Conservation (phyloP, 768 basidiomycete species). For the Lentinus tigrinus region DNA sequence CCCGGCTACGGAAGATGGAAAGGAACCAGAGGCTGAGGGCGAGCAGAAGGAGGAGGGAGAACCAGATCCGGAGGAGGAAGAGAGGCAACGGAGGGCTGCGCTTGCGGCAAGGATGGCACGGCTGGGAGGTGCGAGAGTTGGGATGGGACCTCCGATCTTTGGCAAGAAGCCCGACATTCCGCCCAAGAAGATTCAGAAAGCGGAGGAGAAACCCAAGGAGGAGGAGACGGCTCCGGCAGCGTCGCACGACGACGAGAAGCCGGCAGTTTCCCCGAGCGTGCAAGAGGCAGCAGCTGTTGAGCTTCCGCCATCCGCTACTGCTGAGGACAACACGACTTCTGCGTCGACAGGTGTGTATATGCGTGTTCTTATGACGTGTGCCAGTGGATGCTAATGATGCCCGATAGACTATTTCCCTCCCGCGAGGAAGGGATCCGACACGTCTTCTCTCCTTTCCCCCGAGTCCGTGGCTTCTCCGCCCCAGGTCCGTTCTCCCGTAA, state of each 20-base stretch:
- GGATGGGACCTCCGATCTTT: conserved; percentile 77
- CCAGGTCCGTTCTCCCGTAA: conserved; percentile 44
- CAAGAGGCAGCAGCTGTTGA: not conserved
- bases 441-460: conserved; percentile 22
- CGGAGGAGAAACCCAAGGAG: conserved; percentile 17
- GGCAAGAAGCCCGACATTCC: conserved; percentile 49
- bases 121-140: conserved; percentile 80
- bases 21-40: conserved; percentile 18
- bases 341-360: conserved; percentile 4
- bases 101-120: conserved; percentile 93
- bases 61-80: conserved; percentile 64
- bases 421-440: conserved; percentile 11
- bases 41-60: conserved; percentile 34
- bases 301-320: not conserved
- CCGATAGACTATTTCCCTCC: conserved; percentile 19
- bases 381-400: not conserved
- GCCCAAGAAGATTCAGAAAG: conserved; percentile 30
- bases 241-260: not conserved
- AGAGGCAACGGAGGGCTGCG: conserved; percentile 76
- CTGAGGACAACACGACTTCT: not conserved
- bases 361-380: too few species aligned
- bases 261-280: not conserved
- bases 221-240: conserved; percentile 13
- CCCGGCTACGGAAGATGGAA: conserved; percentile 10
- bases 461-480: conserved; percentile 25